phyloP scores from a whole-genome alignment of 768 basidiomycete species.

The Termitomyces sp. region DNA sequence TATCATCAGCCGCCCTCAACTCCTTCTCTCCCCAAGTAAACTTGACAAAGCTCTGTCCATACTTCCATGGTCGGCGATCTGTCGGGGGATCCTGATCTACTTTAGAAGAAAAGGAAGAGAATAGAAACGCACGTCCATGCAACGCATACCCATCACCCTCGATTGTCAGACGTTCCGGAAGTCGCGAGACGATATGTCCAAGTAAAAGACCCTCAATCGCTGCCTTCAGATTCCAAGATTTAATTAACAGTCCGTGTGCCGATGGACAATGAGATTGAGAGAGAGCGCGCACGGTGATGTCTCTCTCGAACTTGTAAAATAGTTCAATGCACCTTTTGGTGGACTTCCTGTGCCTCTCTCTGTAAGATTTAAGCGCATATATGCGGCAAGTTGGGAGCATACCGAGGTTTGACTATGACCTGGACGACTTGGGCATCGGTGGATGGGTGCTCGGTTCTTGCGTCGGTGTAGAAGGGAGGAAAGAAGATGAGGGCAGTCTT shows the following conservation, averaged over 20 bases:
- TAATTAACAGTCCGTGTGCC: not conserved
- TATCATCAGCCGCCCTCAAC: slow-evolving; percentile 21
- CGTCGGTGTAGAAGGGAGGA: slow-evolving; percentile 13
- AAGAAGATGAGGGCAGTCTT: slow-evolving; percentile 28
- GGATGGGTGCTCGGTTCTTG: not conserved
- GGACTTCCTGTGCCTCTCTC: slow-evolving; percentile 8
- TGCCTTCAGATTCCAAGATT: slow-evolving; percentile 15
- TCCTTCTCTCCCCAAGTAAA: slow-evolving; percentile 23
- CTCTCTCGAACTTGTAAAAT: slow-evolving; percentile 25
- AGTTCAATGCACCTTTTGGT: slow-evolving; percentile 18
- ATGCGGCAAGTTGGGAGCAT: not conserved
- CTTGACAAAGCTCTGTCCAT: slow-evolving; percentile 19
- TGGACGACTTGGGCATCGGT: slow-evolving; percentile 21
- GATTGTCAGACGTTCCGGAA: slow-evolving; percentile 22
- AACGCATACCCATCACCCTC: slow-evolving; percentile 24
- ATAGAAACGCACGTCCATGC: slow-evolving; percentile 22
- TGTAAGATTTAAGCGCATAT: not conserved
- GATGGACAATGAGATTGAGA: not conserved
- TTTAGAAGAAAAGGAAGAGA: not conserved
- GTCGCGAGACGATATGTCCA: slow-evolving; percentile 22
- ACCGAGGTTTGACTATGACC: slow-evolving; percentile 27
- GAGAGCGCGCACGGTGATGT: slow-evolving; percentile 27
- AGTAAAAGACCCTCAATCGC: slow-evolving; percentile 26
- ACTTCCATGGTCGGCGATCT: slow-evolving; percentile 26
- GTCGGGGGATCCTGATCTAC: not conserved